phyloP scores from a whole-genome alignment of 805 yeast genomes.

The Yamadazyma insecticola region DNA sequence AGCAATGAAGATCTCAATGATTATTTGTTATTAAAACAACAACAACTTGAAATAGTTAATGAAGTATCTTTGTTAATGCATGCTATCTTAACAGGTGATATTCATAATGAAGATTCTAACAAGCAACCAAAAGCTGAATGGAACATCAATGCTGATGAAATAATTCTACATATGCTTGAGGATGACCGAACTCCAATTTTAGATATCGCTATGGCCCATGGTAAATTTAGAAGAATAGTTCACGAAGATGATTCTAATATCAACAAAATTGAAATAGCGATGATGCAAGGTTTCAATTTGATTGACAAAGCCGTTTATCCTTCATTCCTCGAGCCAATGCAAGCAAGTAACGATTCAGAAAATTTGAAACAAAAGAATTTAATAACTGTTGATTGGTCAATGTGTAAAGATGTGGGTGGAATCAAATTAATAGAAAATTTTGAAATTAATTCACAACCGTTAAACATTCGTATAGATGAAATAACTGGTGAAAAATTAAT shows the following conservation, averaged over 20 bases:
- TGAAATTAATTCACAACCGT: constrained; percentile 32
- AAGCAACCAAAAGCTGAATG: constrained; percentile 25
- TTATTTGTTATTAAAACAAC: constrained; percentile 29
- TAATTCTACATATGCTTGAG: constrained; percentile 36
- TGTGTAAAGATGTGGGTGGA: constrained; percentile 40
- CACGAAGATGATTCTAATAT: constrained; percentile 39
- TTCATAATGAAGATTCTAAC: constrained; percentile 12
- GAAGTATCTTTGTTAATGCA: constrained; percentile 34
- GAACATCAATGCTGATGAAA: constrained; percentile 35
- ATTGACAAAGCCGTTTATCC: constrained; percentile 27
- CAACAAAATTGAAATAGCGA: constrained; percentile 30
- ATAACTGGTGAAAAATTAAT: constrained; percentile 34
- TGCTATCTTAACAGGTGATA: constrained; percentile 33
- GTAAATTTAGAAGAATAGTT: constrained; percentile 26
- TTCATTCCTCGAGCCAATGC: constrained; percentile 30
- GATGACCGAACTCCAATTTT: constrained; percentile 37
- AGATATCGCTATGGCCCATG: constrained; percentile 32
- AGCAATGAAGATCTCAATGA: constrained; percentile 47
- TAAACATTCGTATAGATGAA: constrained; percentile 35
- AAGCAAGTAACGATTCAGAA: neutral
- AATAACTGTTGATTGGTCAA: constrained; percentile 35
- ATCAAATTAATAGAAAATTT: constrained; percentile 36
- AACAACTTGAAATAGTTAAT: constrained; percentile 27
- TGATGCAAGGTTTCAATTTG: constrained; percentile 35
- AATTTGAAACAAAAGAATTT: constrained; percentile 7